phyloP scores from a whole-genome alignment of 2,329 filamentous ascomycete genomes.

The Aureobasidium sp. region DNA sequence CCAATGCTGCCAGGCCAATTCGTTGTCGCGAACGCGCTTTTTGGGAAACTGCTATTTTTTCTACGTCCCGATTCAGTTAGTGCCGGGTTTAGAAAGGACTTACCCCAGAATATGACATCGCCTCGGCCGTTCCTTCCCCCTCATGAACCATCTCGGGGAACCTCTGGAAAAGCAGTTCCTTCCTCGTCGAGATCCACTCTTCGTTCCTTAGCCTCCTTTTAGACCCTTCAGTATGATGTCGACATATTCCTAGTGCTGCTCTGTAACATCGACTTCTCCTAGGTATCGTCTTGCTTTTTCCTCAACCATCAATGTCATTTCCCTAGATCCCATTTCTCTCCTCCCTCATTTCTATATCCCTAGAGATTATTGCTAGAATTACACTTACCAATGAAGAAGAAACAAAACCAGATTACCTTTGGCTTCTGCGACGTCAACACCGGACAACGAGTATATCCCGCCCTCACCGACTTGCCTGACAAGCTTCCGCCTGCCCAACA shows the following conservation, averaged over 20 bases:
- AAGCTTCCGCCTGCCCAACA: conserved; percentile 24
- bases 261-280: neutral
- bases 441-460: conserved; percentile 29
- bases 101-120: conserved; percentile 6
- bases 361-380: neutral
- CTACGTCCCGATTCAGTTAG: neutral
- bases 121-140: conserved; percentile 3
- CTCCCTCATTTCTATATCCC: neutral
- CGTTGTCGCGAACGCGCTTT: neutral
- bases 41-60: conserved; percentile 10
- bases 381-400: conserved; percentile 11
- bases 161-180: neutral
- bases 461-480: conserved; percentile 25
- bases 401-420: conserved; percentile 17
- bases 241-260: conserved; percentile 8
- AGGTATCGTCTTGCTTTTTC: neutral
- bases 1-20: neutral
- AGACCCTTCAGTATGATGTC: neutral
- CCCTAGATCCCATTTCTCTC: neutral
- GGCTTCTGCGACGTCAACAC: conserved; percentile 27
- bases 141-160: conserved; percentile 1
- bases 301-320: conserved; percentile 4
- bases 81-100: neutral
- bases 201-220: neutral
- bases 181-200: conserved; percentile 9